These are phyloP conservation scores for Funneliformis mosseae DNA, from an alignment of 192 early-diverging fungal species.

Conservation along the genomic window DNA sequence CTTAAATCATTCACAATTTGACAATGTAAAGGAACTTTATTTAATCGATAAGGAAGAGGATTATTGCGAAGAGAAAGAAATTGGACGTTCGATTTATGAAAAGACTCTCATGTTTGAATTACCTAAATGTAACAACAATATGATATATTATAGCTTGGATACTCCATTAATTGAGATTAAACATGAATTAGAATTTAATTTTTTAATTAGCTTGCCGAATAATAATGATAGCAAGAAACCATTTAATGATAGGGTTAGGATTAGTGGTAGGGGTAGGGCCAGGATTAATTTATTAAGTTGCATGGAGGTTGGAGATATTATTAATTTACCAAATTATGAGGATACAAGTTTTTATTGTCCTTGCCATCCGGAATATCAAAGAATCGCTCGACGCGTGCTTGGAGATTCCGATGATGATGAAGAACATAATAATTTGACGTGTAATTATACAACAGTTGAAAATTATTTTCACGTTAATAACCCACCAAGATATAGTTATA, in stretches of 20 bases:
- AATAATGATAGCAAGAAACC: not conserved
- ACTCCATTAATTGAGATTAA: constrained; percentile 7
- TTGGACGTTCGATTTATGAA: constrained; percentile 6
- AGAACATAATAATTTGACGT: not conserved
- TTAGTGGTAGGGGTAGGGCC: not conserved
- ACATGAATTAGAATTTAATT: constrained; percentile 2
- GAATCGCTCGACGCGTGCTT: not conserved
- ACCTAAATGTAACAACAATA: constrained; percentile 7
- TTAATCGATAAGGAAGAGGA: not conserved
- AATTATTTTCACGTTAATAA: not conserved
- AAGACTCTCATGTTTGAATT: not conserved
- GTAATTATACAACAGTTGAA: not conserved
- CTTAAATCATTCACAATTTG: not conserved
- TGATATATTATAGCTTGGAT: not conserved
- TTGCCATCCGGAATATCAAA: constrained; percentile 25
- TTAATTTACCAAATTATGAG: constrained; percentile 11
- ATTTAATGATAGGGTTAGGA: not conserved
- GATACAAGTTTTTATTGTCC: constrained; percentile 11
- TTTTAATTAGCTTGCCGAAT: not conserved
- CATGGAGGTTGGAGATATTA: not conserved
- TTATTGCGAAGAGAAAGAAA: not conserved
- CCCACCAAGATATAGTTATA: not conserved
- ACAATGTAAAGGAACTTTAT: not conserved
- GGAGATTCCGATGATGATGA: not conserved
- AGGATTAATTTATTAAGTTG: constrained; percentile 3